These are phyloP conservation scores for Thelonectria discophora DNA, from an alignment of 2,329 filamentous ascomycete species.

Conservation along the genomic window DNA sequence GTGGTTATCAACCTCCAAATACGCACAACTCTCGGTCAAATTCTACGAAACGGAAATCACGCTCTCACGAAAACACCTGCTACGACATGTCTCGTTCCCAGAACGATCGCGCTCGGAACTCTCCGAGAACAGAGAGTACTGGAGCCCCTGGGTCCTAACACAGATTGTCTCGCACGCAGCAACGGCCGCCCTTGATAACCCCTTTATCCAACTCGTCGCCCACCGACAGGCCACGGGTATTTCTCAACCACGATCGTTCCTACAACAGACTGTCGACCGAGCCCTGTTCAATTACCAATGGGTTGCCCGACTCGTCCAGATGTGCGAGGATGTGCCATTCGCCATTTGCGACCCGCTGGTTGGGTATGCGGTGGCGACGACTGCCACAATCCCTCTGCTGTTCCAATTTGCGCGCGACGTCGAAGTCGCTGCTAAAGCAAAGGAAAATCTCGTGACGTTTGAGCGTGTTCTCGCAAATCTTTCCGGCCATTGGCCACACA, in stretches of 20 bases:
- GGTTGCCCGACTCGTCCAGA: slow-evolving; percentile 35
- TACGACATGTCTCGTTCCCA: slow-evolving; percentile 35
- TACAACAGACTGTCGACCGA: slow-evolving; percentile 40
- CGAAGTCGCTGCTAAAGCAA: slow-evolving; percentile 31
- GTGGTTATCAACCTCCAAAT: slow-evolving; percentile 32
- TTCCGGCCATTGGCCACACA: slow-evolving; percentile 32
- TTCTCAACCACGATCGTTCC: slow-evolving; percentile 33
- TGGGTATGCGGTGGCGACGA: slow-evolving; percentile 33
- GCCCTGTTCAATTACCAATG: slow-evolving; percentile 36
- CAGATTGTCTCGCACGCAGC: slow-evolving; percentile 38
- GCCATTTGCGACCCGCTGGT: slow-evolving; percentile 35
- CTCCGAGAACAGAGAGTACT: slow-evolving; percentile 31
- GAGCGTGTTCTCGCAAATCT: slow-evolving; percentile 22
- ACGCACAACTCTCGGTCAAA: slow-evolving; percentile 32
- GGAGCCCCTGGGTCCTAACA: slow-evolving; percentile 33
- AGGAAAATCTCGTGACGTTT: slow-evolving; percentile 29
- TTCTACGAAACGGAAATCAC: slow-evolving; percentile 35
- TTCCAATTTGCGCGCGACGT: slow-evolving; percentile 38
- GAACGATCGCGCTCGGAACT: slow-evolving; percentile 28
- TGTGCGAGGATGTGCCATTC: slow-evolving; percentile 34
- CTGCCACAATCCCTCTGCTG: slow-evolving; percentile 37
- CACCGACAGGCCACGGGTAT: slow-evolving; percentile 29
- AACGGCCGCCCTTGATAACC: slow-evolving; percentile 34
- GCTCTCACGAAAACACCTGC: slow-evolving; percentile 29
- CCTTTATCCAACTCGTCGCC: slow-evolving; percentile 38